phyloP scores from a whole-genome alignment of 2,329 filamentous ascomycete genomes.

The Trichophyton schoenleinii region DNA sequence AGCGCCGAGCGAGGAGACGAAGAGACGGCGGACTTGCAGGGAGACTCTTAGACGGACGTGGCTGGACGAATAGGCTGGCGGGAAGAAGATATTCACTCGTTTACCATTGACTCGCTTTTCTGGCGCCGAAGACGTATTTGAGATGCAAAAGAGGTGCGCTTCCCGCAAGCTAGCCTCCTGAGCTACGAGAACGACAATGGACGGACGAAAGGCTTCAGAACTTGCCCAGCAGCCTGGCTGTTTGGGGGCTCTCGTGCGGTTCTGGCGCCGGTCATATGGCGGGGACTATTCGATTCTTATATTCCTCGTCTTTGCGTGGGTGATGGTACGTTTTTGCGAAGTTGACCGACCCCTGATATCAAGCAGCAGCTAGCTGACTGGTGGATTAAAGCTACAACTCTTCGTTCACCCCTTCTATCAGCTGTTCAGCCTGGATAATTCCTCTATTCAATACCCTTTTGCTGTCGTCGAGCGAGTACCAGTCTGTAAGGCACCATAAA shows the following conservation, averaged over 20 bases:
- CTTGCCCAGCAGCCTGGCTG: conserved; percentile 25
- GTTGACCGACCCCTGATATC: conserved; percentile 7
- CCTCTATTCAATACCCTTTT: conserved; percentile 73
- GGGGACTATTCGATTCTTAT: conserved; percentile 74
- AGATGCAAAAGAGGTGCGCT: background rate
- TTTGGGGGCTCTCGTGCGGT: conserved; percentile 37
- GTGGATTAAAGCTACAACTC: conserved; percentile 44
- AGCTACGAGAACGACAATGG: background rate
- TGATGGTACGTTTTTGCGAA: conserved; percentile 16
- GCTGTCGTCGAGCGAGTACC: conserved; percentile 73
- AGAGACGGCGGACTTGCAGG: background rate
- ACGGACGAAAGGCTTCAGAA: background rate
- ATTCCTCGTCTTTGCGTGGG: conserved; percentile 54
- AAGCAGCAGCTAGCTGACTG: background rate
- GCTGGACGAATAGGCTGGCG: background rate
- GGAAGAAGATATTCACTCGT: background rate
- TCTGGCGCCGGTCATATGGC: conserved; percentile 62
- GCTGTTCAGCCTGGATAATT: conserved; percentile 82
- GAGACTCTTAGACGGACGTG: background rate
- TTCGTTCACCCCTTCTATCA: conserved; percentile 79
- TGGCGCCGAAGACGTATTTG: background rate
- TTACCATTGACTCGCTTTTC: background rate
- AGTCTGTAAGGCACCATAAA: conserved; percentile 44
- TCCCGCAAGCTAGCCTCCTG: background rate
- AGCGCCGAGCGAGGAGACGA: background rate